Percentiles rank a stretch among this genome's conserved stretches.
Conservation (phyloP, 2,329 filamentous ascomycete genomes). For the Colletotrichum magnum region DNA sequence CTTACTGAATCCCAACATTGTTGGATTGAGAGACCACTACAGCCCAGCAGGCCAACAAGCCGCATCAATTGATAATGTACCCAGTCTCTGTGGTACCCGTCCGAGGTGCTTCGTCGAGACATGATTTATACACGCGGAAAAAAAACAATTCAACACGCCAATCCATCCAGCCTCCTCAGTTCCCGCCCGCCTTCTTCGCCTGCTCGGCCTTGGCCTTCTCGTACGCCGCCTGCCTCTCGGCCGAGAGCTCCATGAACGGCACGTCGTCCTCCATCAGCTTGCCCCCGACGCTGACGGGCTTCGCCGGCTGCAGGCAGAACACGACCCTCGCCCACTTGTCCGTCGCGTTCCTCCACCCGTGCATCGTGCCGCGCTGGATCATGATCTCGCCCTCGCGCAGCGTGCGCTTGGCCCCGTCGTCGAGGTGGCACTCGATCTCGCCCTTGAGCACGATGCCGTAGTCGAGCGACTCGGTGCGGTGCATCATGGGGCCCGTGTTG, state of each 20-base stretch:
- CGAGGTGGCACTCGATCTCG: conserved; percentile 59
- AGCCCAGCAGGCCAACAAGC: no score
- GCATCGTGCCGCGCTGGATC: conserved; percentile 61
- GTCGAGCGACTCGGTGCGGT: conserved; percentile 61
- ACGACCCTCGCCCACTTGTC: conserved; percentile 38
- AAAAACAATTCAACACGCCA: no score
- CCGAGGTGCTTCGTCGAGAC: no score
- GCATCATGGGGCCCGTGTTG: conserved; percentile 49
- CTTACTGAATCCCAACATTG: no score
- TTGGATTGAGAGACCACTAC: no score
- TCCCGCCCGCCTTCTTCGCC: conserved; percentile 20
- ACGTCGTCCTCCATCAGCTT: conserved; percentile 37
- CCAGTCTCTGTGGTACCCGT: no score
- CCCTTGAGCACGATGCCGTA: conserved; percentile 63
- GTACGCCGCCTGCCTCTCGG: conserved; percentile 36
- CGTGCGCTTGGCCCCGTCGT: conserved; percentile 55
- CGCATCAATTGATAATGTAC: no score
- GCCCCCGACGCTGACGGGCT: conserved; percentile 46
- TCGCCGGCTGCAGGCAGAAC: conserved; percentile 52
- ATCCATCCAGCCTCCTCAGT: not conserved
- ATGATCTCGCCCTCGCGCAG: conserved; percentile 60
- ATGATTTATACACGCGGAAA: no score
- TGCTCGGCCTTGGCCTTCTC: conserved; percentile 34
- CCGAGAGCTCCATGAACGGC: conserved; percentile 32
- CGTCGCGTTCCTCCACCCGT: conserved; percentile 47